These are phyloP conservation scores for Tetrapisispora namnaoensis DNA, from an alignment of 805 yeast species.

Conservation along the genomic window DNA sequence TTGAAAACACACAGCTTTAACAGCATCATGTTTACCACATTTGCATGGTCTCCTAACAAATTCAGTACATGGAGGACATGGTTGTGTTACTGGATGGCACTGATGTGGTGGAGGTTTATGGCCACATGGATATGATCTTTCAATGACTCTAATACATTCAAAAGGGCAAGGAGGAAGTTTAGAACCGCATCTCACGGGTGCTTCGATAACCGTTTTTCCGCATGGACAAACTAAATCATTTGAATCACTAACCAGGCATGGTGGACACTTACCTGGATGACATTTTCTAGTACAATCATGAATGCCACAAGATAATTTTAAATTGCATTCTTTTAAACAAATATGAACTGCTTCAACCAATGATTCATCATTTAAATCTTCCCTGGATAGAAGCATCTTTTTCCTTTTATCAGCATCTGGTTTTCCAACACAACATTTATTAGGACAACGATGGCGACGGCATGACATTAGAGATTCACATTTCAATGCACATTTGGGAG, in stretches of 20 bases:
- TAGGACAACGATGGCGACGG: constrained; percentile 66
- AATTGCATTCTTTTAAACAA: constrained; percentile 58
- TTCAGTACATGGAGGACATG: constrained; percentile 72
- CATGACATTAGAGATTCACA: constrained; percentile 72
- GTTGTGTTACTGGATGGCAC: constrained; percentile 58
- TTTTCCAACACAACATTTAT: constrained; percentile 62
- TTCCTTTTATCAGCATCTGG: constrained; percentile 44
- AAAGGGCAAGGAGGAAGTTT: constrained; percentile 51
- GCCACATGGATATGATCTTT: constrained; percentile 45
- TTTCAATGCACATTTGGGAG: constrained; percentile 57
- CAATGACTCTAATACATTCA: constrained; percentile 47
- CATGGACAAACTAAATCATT: constrained; percentile 75
- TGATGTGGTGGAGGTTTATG: constrained; percentile 59
- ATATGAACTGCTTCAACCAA: constrained; percentile 68
- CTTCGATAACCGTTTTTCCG: constrained; percentile 65
- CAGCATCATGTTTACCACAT: constrained; percentile 43
- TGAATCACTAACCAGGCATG: constrained; percentile 71
- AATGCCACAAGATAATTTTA: constrained; percentile 51
- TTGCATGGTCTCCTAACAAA: constrained; percentile 47
- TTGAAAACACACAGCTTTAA: constrained; percentile 63
- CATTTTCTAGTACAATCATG: constrained; percentile 65
- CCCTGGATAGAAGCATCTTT: constrained; percentile 31
- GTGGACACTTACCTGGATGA: constrained; percentile 71
- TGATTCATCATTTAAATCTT: constrained; percentile 37
- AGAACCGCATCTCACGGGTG: constrained; percentile 83